phyloP scores from a whole-genome alignment of 345 rosid species.

The Brassica carinata region DNA sequence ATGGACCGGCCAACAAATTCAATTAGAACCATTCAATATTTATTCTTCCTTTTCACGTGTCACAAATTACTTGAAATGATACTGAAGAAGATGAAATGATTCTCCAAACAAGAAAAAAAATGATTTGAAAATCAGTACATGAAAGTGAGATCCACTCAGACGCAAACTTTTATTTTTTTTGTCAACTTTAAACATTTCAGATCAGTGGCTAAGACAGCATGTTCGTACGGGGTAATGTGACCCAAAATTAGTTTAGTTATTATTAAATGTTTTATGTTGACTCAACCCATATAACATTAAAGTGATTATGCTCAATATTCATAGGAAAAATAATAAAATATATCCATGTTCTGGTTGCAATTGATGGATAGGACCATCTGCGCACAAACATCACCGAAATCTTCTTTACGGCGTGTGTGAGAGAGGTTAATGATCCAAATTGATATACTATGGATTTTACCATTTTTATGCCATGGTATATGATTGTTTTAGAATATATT shows the following conservation, averaged over 20 bases:
- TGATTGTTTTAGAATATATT: no score
- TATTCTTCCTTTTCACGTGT: not conserved
- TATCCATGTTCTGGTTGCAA: no score
- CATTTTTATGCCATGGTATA: no score
- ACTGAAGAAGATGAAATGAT: not conserved
- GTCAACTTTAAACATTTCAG: not conserved
- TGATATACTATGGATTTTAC: no score
- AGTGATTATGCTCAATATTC: no score
- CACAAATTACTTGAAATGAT: slow-evolving; percentile 11
- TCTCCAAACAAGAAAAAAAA: not conserved
- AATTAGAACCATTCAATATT: slow-evolving; percentile 23
- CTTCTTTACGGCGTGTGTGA: no score
- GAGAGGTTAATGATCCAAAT: no score
- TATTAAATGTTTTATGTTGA: not conserved
- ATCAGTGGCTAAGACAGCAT: not conserved
- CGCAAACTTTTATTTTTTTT: not conserved
- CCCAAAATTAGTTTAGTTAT: not conserved
- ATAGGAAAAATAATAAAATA: no score
- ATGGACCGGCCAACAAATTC: slow-evolving; percentile 38
- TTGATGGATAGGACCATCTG: no score
- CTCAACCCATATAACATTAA: not conserved
- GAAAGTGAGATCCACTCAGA: slow-evolving; percentile 19
- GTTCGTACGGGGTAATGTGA: not conserved
- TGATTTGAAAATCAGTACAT: slow-evolving; percentile 16
- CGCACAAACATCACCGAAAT: no score